Percentiles rank a stretch among this genome's conserved stretches.
These are phyloP conservation scores for Picea abies DNA, from an alignment of 83 land plant genomes.

Conservation along the genomic window DNA sequence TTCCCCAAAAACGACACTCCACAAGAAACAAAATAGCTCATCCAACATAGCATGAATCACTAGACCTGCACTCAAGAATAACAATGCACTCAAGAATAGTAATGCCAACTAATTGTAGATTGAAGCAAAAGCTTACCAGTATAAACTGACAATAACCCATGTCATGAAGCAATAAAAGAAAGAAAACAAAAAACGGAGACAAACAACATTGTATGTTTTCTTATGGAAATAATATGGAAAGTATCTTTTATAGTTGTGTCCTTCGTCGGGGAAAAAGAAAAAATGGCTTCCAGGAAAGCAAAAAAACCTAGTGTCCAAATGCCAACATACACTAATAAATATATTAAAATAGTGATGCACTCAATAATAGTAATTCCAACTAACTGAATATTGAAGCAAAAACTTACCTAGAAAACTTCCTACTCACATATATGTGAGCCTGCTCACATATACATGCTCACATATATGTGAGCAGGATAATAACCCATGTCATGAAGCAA, in stretches of 20 bases:
- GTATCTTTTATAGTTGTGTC: neutral
- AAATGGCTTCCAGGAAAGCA: too few relatives aligned
- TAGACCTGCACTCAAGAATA: neutral
- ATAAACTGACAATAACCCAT: neutral
- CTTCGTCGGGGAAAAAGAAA: too few relatives aligned
- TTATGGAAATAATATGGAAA: too few relatives aligned
- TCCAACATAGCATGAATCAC: too few relatives aligned
- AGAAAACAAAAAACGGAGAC: neutral
- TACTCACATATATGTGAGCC: too few relatives aligned
- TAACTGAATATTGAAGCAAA: neutral
- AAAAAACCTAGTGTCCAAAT: too few relatives aligned
- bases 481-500: neutral
- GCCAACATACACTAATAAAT: too few relatives aligned
- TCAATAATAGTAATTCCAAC: neutral
- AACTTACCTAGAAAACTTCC: neutral
- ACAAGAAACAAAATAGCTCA: neutral
- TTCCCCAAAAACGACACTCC: neutral
- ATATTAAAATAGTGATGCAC: too few relatives aligned
- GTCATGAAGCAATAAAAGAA: neutral
- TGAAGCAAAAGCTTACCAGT: neutral
- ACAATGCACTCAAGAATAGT: neutral
- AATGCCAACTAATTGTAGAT: neutral
- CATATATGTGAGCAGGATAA: too few relatives aligned
- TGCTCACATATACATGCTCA: too few relatives aligned
- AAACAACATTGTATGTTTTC: too few relatives aligned